Base-by-base conservation (phyloP, 441 rosid species). In the Euphorbia schlechtendalii region DNA sequence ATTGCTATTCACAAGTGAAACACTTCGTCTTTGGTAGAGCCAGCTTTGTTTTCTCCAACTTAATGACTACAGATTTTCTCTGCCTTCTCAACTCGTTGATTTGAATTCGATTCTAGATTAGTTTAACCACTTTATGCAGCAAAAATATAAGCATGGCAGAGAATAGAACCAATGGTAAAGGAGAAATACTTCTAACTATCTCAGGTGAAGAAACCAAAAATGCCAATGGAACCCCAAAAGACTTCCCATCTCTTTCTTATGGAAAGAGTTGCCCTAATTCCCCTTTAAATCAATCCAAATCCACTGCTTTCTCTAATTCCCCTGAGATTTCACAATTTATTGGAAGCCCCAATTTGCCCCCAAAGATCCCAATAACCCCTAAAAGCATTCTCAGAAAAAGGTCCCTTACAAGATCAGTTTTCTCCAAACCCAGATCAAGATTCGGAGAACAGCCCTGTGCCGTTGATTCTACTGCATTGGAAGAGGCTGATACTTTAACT, bases 401-500 rank as follows among this genome's bases (percentile, higher is more conserved):
- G 67, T 70, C 96, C 38, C 17, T 90, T 28, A 30, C 81, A 2
- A 78, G 83, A 81, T 85, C 92, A 4, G 74, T 73, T 61, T 81
- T 76, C 77, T 86, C 89, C 22, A 92, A 85, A 76, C 80, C 94
- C 17, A 92, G 86, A 74, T 90, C 96, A 21, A 84, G 98, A 72
- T 92, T 92, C 57, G 92, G 80, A 22, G 89, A 85, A 30, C 94
- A 82, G 65, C 77, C 82, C 20, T 68, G 30, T 57, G 51, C 73
- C 17, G 41, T 66, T 51, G 84, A 86, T 80, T 61, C 69, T 17
- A 27, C 58, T 25, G 40, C 49, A 49, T 63, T 68, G 40, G 89
- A 80, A 48, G 95, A 83, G 46, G 40, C 4, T 9, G 60, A 74
- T 25, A 49, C 46, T 56, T 66, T 70, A 22, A 63, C 66, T 21